Base-by-base conservation (phyloP, 2,329 filamentous ascomycete species). In the Geoglossum cookeanum region DNA sequence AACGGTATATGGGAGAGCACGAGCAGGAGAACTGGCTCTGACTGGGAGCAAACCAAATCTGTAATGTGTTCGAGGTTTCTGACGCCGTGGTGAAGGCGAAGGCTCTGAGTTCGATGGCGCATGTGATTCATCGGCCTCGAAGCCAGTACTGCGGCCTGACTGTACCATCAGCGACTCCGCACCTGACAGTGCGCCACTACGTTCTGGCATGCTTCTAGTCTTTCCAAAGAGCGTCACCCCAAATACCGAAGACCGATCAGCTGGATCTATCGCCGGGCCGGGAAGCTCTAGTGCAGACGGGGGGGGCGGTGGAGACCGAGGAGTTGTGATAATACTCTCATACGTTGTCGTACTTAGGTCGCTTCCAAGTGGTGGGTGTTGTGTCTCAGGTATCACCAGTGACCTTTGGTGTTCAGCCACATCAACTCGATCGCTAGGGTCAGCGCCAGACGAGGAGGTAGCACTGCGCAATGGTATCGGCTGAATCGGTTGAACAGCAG, bases 301-400 rank as follows among this genome's bases (percentile, higher is more conserved):
- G 27, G 29, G 32, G 7, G 49, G 56, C 48, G 22, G 9, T 15
- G 15, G 48, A n/a, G 35, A n/a, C 7, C 3, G 42, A 3, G 74
- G 78, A 32, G 77, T 77, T 6, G 75, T 74, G 8, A 81, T 68
- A 62, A 84, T 83, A 65, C 80, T 84, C 51, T 81, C 81, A 72
- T 84, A 84, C 61, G 73, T 74, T 39, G 42, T 51, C 35, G 13
- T 57, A 6, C 27, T 17, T 17, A 15, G 45, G 11, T 32, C 15
- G 5, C n/a, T 33, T 3, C 27, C 55, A 2, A 27, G 55, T 22
- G 49, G 22, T 3, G 29, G 30, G 8, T 29, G 22, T 27, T 57
- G 37, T 29, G 6, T 44, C 8, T 51, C 47, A 29, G 42, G 55
- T 35, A 49, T 17, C 5, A 8, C 37, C 15, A 48, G 27, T 4